A percentile compares a stretch with the other conserved stretches of the same genome.
Conservation (phyloP, 1,284 basidiomycete species). For the Cerrena zonata region DNA sequence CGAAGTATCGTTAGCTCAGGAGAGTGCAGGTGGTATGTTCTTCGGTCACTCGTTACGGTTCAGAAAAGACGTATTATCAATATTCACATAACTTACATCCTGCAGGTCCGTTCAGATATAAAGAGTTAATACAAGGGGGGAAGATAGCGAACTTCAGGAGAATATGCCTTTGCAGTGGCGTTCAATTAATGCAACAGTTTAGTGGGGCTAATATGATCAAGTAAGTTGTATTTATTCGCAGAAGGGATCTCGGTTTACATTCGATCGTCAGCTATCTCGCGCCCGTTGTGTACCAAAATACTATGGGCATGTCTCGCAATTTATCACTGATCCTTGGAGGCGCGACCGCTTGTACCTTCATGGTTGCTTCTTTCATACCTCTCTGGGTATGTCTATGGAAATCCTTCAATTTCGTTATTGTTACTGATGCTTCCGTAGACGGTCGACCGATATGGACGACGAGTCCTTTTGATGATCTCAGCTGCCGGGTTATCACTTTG, state of each 20-base stretch:
- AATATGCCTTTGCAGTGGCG: conserved; percentile 33
- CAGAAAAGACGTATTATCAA: too few relatives aligned
- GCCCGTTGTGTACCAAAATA: conserved; percentile 39
- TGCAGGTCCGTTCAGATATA: conserved; percentile 33
- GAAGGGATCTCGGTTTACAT: neutral
- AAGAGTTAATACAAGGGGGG: conserved; percentile 35
- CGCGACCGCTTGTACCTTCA: conserved; percentile 36
- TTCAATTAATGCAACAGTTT: conserved; percentile 42
- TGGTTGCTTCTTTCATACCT: conserved; percentile 40
- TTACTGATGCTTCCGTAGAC: conserved; percentile 23
- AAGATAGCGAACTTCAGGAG: conserved; percentile 37
- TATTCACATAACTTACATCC: neutral
- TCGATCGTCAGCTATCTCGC: conserved; percentile 29
- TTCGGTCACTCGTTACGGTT: conserved; percentile 10
- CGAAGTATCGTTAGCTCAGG: conserved; percentile 32
- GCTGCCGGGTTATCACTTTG: conserved; percentile 35
- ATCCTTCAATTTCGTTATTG: neutral
- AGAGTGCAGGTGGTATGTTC: conserved; percentile 33
- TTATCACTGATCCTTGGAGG: conserved; percentile 38
- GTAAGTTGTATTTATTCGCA: conserved; percentile 6
- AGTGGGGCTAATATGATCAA: conserved; percentile 34
- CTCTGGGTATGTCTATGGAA: conserved; percentile 28
- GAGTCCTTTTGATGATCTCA: conserved; percentile 35
- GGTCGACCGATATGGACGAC: conserved; percentile 36
- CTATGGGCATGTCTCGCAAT: conserved; percentile 39